Conservation (phyloP, 148 eudicot genomes). For the Silene latifolia region DNA sequence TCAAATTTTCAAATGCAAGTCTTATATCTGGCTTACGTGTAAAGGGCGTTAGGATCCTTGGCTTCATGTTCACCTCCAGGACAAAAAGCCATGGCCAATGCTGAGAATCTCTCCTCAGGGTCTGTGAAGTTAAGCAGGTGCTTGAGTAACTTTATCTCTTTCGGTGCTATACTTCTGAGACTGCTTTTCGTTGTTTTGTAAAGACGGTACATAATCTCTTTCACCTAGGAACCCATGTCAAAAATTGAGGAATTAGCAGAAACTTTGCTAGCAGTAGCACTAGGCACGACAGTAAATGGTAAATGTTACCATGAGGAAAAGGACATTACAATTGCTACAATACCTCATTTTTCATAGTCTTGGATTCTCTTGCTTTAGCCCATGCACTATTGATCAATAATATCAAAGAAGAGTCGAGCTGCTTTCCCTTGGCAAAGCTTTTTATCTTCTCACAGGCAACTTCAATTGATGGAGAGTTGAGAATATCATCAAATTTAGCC, state of each 20-base stretch:
- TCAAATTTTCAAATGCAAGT: neutral
- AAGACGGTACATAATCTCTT: conserved; percentile 78
- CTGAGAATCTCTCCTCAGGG: conserved; percentile 97
- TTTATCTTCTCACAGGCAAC: conserved; percentile 85
- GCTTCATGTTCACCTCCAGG: conserved; percentile 71
- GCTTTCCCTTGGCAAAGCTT: conserved; percentile 88
- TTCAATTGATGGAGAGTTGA: conserved; percentile 82
- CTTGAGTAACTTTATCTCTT: conserved; percentile 90
- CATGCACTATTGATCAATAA: conserved; percentile 85
- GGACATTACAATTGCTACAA: neutral
- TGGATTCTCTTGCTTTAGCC: conserved; percentile 88
- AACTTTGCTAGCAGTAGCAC: neutral
- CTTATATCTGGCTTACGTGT: conserved; percentile 54
- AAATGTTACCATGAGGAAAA: neutral
- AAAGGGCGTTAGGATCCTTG: conserved; percentile 61
- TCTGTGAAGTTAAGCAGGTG: conserved; percentile 82
- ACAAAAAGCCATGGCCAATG: conserved; percentile 85
- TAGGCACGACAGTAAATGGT: neutral
- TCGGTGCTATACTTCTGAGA: conserved; percentile 76
- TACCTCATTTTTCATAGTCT: conserved; percentile 94
- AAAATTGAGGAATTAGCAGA: neutral
- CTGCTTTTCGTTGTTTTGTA: conserved; percentile 91
- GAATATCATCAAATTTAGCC: conserved; percentile 78
- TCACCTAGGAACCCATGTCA: conserved; percentile 48
- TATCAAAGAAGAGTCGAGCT: conserved; percentile 90